Percentiles rank a stretch among this genome's conserved stretches.
Evolutionary conservation across 164 flowering plant species (phyloP).

Genomic region (Warburgia ugandensis): DNA sequence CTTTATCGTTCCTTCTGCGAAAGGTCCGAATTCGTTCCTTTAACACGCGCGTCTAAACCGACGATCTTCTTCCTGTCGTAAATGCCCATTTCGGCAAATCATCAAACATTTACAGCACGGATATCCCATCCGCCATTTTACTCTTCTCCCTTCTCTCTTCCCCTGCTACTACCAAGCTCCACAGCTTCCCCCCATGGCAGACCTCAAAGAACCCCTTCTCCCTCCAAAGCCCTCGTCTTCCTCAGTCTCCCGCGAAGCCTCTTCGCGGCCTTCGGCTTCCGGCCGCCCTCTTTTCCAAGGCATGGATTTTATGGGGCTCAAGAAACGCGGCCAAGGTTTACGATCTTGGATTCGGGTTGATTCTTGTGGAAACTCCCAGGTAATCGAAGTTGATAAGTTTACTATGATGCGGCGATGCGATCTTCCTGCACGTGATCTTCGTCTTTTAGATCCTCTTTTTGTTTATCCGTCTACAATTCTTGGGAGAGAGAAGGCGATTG

Average conservation of each 20-base stretch:
- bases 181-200: conserved; percentile 20
- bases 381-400: conserved; percentile 72
- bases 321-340: conserved; percentile 81
- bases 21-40: too few species aligned
- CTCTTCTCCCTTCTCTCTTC: too few species aligned
- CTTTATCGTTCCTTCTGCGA: too few species aligned
- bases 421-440: conserved; percentile 85
- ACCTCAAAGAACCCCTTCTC: conserved; percentile 24
- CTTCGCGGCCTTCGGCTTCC: conserved; percentile 17
- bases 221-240: conserved; percentile 21
- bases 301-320: conserved; percentile 30
- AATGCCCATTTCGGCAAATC: too few species aligned
- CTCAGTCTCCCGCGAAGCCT: conserved; percentile 6
- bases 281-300: conserved; percentile 27
- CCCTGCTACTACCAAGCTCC: not conserved
- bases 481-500: conserved; percentile 93
- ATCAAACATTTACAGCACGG: too few species aligned
- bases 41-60: too few species aligned
- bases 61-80: too few species aligned
- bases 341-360: conserved; percentile 94
- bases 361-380: conserved; percentile 48
- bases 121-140: too few species aligned
- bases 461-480: conserved; percentile 83
- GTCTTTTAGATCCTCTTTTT: conserved; percentile 92
- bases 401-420: conserved; percentile 79